Percentiles rank a stretch among this genome's conserved stretches.
phyloP scores from a whole-genome alignment of 2,329 filamentous ascomycete species.

The Eutypa lata region DNA sequence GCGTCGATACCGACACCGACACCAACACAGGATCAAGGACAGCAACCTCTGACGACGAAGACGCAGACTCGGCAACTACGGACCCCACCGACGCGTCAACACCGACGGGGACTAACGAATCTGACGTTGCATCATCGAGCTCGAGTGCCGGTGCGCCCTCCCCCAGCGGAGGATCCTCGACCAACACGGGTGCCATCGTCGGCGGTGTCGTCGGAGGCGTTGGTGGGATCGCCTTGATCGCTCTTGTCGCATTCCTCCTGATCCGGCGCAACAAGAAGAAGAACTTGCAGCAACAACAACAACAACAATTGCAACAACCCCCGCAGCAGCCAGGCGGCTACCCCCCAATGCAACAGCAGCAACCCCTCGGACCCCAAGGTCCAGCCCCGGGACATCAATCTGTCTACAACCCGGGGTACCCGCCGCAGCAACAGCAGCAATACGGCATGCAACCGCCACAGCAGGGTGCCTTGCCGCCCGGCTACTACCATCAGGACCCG shows the following conservation, averaged over 20 bases:
- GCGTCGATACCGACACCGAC: neutral
- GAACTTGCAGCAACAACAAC: conserved; percentile 7
- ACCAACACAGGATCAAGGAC: conserved; percentile 6
- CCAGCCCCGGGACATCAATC: conserved; percentile 1
- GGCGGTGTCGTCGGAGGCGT: conserved; percentile 47
- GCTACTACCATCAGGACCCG: conserved; percentile 18
- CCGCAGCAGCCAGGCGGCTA: conserved; percentile 4
- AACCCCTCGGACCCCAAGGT: conserved; percentile 2
- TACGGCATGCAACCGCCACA: conserved; percentile 19
- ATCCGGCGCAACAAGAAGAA: conserved; percentile 35
- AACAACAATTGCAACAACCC: conserved; percentile 9
- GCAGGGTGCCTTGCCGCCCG: conserved; percentile 11
- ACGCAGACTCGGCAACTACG: neutral
- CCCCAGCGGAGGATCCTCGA: conserved; percentile 19
- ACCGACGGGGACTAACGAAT: neutral
- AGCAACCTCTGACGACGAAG: neutral
- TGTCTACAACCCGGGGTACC: conserved; percentile 9
- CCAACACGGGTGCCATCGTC: conserved; percentile 40
- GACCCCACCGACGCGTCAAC: neutral
- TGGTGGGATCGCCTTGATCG: conserved; percentile 37
- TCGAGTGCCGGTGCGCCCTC: conserved; percentile 7
- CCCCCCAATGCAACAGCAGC: conserved; percentile 9
- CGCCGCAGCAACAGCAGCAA: conserved; percentile 16
- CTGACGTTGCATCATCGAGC: neutral
- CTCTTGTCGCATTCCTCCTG: conserved; percentile 37